These are phyloP conservation scores for Mortierella sp. DNA, from an alignment of 371 early-diverging fungal genomes.

Conservation along the genomic window DNA sequence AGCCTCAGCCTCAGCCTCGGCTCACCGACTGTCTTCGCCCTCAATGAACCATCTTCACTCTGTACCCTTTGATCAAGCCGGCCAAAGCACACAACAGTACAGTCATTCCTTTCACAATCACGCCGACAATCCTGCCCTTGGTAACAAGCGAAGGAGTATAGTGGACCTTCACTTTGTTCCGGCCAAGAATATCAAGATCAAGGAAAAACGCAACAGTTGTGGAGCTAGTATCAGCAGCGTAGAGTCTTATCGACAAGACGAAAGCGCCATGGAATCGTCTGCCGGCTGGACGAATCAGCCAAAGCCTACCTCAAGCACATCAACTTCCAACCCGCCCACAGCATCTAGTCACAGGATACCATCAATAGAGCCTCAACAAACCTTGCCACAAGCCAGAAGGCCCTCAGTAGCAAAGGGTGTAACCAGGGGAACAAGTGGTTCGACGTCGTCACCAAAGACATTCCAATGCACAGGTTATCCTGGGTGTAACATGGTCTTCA, in stretches of 20 bases:
- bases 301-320: slow-evolving; percentile 18
- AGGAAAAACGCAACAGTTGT: slow-evolving; percentile 34
- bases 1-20: slow-evolving; percentile 2
- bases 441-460: slow-evolving; percentile 58
- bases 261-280: background rate
- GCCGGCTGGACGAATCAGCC: slow-evolving; percentile 24
- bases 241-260: slow-evolving; percentile 42
- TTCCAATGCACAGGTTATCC: slow-evolving; percentile 69
- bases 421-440: slow-evolving; percentile 22
- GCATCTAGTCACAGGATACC: slow-evolving; percentile 7
- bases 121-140: slow-evolving; percentile 14
- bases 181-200: slow-evolving; percentile 42
- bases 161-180: slow-evolving; percentile 45
- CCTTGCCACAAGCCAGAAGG: slow-evolving; percentile 15
- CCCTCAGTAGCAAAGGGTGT: slow-evolving; percentile 16
- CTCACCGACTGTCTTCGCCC: slow-evolving; percentile 12
- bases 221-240: slow-evolving; percentile 26
- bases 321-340: slow-evolving; percentile 11
- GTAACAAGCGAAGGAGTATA: slow-evolving; percentile 44
- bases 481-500: slow-evolving; percentile 68
- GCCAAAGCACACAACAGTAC: slow-evolving; percentile 1
- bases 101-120: slow-evolving; percentile 6
- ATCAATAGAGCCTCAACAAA: slow-evolving; percentile 9
- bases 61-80: slow-evolving; percentile 18
- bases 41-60: slow-evolving; percentile 20